Percentiles rank a stretch among this genome's conserved stretches.
Evolutionary conservation across 352 stramenopile species (phyloP).

Genomic region (Globisporangium alternatum): DNA sequence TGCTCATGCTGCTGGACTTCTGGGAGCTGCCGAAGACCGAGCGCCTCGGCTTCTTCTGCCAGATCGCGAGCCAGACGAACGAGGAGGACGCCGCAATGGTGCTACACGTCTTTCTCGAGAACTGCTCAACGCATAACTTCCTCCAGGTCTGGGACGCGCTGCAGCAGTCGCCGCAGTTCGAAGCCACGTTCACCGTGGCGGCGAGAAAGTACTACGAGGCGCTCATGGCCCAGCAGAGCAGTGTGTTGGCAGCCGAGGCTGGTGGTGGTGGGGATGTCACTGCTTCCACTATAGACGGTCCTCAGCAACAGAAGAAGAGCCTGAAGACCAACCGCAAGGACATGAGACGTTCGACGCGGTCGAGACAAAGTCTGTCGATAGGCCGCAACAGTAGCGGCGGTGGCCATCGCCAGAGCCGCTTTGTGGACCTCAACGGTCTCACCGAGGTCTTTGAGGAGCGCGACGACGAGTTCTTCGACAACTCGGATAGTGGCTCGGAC

Average conservation of each 20-base stretch:
- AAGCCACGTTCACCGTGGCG: slow-evolving; percentile 31
- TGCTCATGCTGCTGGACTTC: slow-evolving; percentile 64
- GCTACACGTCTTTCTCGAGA: slow-evolving; percentile 24
- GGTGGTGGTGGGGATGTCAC: not conserved
- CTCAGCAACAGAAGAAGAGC: not conserved
- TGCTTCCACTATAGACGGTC: not conserved
- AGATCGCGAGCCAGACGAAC: slow-evolving; percentile 58
- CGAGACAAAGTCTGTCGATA: slow-evolving; percentile 8
- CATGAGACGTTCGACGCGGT: not conserved
- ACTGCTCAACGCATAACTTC: slow-evolving; percentile 42
- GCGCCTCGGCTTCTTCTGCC: slow-evolving; percentile 62
- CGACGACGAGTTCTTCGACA: slow-evolving; percentile 13
- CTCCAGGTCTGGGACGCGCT: slow-evolving; percentile 49
- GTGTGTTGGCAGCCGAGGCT: not conserved
- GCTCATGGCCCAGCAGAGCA: not conserved
- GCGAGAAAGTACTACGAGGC: slow-evolving; percentile 20
- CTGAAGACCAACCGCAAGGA: not conserved
- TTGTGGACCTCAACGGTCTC: slow-evolving; percentile 50
- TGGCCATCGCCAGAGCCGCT: slow-evolving; percentile 19
- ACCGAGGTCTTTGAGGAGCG: slow-evolving; percentile 49
- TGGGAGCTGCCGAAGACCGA: slow-evolving; percentile 58
- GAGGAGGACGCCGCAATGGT: slow-evolving; percentile 48
- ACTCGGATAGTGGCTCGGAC: not conserved
- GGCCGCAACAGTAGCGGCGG: not conserved
- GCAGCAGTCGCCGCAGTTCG: slow-evolving; percentile 44